Base-by-base conservation (phyloP, 208 protist genomes). In the Crithidia expoeki region DNA sequence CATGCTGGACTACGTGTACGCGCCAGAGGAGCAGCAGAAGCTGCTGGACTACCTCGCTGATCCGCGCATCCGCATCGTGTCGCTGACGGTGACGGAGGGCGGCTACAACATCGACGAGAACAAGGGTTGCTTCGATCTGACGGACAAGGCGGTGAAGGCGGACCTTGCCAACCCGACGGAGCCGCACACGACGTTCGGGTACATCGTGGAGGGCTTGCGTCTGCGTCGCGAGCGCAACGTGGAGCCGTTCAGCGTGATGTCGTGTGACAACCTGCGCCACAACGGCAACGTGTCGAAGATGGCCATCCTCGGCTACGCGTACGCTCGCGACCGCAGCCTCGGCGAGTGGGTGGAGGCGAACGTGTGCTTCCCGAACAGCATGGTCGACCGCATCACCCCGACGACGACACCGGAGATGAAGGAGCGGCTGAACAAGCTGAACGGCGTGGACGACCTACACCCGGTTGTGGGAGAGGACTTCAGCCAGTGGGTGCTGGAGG, bases 91-190 rank as follows among this genome's bases (percentile, higher is more conserved):
- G 34, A 84, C 78, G 25, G 82, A 79, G 70, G 82, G 74, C 44
- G 82, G 82, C 33, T 79, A 82, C 72, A 82, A 84, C 71, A 79
- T 84, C 52, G 73, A 83, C 60, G 78, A 81, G 47, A 72, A 33
- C 27, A 81, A 58, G 49, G 58, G 63, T 59, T 64, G 42, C n/a
- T 86, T 83, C 60, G 70, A 79, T 33, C 51, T 80, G 16, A 74
- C 49, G 2, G 74, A 87, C 59, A 28, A 23, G 7, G 67, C 49
- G 9, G 71, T 80, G 27, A 53, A 68, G 57, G 49, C 42, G 38
- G 74, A 82, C 61, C 63, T 83, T 6, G 33, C 47, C 3, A 62
- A 73, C 58, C 75, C 68, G 30, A 38, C 78, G 16, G 19, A 55
- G n/a, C 74, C 79, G 10, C 55, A 51, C 46, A 80, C 79, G 3